Evolutionary conservation across 371 early-diverging fungal species (phyloP), one percentile per base, ranked within the genome.

Genomic region (Rhizomucor pusillus): DNA sequence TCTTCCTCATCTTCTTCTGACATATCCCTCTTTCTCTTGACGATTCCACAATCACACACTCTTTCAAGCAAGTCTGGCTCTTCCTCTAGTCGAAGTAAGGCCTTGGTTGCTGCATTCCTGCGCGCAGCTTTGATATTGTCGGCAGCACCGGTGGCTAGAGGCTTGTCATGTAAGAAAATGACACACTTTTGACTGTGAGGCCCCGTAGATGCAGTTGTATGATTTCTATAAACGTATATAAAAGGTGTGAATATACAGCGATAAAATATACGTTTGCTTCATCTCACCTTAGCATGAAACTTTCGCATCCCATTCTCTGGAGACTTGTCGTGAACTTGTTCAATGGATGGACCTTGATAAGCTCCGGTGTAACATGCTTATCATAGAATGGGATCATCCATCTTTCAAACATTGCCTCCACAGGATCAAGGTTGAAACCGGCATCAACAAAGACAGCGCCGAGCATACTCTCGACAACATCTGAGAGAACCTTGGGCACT

Each of bases 371-470:
- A 11, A 85, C 75, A 66, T 87, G 79, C 1, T 61, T 58, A 33
- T 81, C 73, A 19, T 79, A 59, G 23, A 83, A 63, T 0, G 85
- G 84, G 22, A 59, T 43, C 53, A 85, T 77, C 74, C 81, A 69
- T 18, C 66, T 65, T 10, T 62, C 57, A 58, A 85, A 91, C 29
- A 87, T 39, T 2, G 54, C 59, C 22, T 77, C 64, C 0, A 75
- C 74, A 1, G 76, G 72, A 0, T 65, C 77, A 34, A 91, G 48
- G 55, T 82, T 65, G 61, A 89, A 90, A 0, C 85, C 87, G 18
- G 86, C 77, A 66, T 97, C 97, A 1, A 95, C 79, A 65, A 89
- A 92, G 2, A 92, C 76, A 3, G 98, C 97, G 2, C 98, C 98
- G 3, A 95, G 43, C 54, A 91, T 77, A 53, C 92, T 85, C 74